phyloP scores from a whole-genome alignment of 2,329 filamentous ascomycete species.

The Aquanectria penicillioides region DNA sequence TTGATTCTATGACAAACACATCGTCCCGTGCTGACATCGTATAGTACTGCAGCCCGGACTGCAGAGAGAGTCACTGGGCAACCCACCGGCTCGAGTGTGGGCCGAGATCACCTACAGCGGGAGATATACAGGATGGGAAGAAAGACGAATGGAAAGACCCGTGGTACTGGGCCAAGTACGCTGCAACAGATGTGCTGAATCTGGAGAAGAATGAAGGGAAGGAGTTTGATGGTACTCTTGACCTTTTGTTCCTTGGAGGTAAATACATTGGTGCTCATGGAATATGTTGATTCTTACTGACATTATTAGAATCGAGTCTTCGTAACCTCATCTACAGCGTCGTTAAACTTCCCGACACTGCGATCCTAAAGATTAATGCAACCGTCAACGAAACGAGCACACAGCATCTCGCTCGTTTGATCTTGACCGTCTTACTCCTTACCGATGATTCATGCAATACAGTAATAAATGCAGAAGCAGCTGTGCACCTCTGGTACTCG shows the following conservation, averaged over 20 bases:
- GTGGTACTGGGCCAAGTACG: conserved; percentile 30
- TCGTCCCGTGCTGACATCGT: conserved; percentile 9
- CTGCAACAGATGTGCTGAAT: conserved; percentile 41
- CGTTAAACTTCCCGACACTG: conserved; percentile 29
- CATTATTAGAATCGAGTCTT: conserved; percentile 28
- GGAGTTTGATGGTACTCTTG: conserved; percentile 30
- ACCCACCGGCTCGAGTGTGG: conserved; percentile 22
- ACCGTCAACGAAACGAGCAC: conserved; percentile 17
- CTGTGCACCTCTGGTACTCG: conserved; percentile 43
- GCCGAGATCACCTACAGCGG: neutral
- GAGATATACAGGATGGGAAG: neutral
- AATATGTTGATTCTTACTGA: neutral
- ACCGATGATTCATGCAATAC: conserved; percentile 19
- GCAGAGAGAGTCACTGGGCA: conserved; percentile 22
- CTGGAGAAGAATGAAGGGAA: conserved; percentile 40
- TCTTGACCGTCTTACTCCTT: conserved; percentile 28
- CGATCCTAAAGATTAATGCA: conserved; percentile 24
- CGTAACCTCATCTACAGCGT: conserved; percentile 42
- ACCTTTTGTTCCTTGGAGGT: conserved; percentile 38
- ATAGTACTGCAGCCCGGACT: conserved; percentile 38
- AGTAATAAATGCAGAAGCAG: conserved; percentile 33
- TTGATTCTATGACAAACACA: neutral
- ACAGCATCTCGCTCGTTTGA: conserved; percentile 5
- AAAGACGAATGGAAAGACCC: neutral
- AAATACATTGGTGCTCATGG: neutral